Conservation (phyloP, 352 stramenopile genomes). For the Globisporangium carolinianum region DNA sequence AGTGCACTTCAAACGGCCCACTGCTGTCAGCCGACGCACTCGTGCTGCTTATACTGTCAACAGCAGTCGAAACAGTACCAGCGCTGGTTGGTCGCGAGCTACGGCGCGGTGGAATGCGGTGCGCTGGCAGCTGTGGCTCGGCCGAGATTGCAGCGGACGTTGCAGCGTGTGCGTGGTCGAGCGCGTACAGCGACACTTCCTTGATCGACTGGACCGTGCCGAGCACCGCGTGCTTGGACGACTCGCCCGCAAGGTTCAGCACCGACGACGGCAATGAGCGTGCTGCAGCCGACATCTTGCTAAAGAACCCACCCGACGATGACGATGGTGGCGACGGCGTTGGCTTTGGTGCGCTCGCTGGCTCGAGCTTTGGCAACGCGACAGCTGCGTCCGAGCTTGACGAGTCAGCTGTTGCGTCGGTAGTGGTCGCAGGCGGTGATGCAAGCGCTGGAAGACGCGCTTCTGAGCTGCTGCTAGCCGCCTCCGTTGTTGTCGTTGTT, state of each 20-base stretch:
- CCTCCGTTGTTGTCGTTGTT: background rate
- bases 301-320: slow-evolving; percentile 48
- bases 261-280: slow-evolving; percentile 56
- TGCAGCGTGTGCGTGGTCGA: slow-evolving; percentile 65
- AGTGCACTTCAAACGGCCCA: slow-evolving; percentile 31
- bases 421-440: background rate
- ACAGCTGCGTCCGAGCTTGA: background rate
- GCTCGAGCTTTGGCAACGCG: slow-evolving; percentile 5
- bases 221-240: slow-evolving; percentile 60
- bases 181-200: slow-evolving; percentile 63
- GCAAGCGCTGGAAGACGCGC: too few relatives aligned
- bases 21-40: background rate
- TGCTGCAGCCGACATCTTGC: slow-evolving; percentile 47
- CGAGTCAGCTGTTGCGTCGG: background rate
- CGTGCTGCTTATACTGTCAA: background rate
- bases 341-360: slow-evolving; percentile 1
- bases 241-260: slow-evolving; percentile 52
- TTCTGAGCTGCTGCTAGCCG: background rate
- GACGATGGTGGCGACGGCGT: slow-evolving; percentile 16
- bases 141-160: slow-evolving; percentile 48
- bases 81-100: background rate
- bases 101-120: slow-evolving; percentile 6
- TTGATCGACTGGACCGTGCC: slow-evolving; percentile 69
- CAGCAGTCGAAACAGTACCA: too few relatives aligned
- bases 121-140: slow-evolving; percentile 30